Conservation (phyloP, 192 early-diverging fungal genomes). For the Backusella macrospora region DNA sequence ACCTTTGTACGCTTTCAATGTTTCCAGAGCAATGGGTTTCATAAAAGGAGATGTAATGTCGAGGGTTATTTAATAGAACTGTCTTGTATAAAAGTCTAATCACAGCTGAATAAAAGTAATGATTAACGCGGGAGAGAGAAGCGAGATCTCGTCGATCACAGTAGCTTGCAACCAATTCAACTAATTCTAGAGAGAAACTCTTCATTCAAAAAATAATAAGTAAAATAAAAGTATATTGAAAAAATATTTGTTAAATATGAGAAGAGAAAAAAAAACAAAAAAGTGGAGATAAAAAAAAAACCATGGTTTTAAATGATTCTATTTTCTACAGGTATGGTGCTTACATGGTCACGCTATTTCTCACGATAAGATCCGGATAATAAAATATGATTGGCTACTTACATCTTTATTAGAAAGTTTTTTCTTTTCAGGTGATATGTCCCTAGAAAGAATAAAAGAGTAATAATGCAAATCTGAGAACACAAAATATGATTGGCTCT, state of each 20-base stretch:
- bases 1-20: constrained; percentile 8
- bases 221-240: too few relatives aligned
- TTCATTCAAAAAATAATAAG: constrained; percentile 11
- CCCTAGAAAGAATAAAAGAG: background rate
- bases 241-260: too few relatives aligned
- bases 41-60: constrained; percentile 19
- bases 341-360: constrained; percentile 9
- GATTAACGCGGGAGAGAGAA: constrained; percentile 3
- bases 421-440: background rate
- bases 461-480: constrained; percentile 15
- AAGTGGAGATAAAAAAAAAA: background rate
- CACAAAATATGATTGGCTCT: constrained; percentile 8
- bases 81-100: constrained; percentile 9
- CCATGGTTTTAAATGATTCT: background rate
- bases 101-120: constrained; percentile 10
- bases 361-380: constrained; percentile 7
- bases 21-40: background rate
- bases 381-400: background rate
- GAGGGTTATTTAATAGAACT: constrained; percentile 16
- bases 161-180: constrained; percentile 17
- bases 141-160: constrained; percentile 8
- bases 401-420: constrained; percentile 4
- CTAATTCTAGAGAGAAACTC: background rate
- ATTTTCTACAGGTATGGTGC: constrained; percentile 4
- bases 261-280: background rate